Evolutionary conservation across 345 rosid species (phyloP).

Genomic region (Heritiera littoralis): DNA sequence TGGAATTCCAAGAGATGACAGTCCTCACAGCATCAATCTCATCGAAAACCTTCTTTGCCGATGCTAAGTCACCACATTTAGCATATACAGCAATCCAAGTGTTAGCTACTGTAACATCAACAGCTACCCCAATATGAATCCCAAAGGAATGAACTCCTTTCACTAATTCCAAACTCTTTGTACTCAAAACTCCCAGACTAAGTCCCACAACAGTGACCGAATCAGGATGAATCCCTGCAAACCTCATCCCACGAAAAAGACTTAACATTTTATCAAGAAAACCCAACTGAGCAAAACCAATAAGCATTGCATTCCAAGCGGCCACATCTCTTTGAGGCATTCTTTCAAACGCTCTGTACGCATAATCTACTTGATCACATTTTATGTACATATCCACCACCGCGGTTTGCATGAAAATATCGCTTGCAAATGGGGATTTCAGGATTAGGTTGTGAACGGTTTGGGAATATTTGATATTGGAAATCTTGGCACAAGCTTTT

Average conservation of each 20-base stretch:
- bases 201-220: slow-evolving; percentile 56
- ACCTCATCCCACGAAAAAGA: slow-evolving; percentile 51
- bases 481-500: slow-evolving; percentile 61
- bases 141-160: slow-evolving; percentile 53
- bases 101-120: slow-evolving; percentile 55
- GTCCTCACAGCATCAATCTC: slow-evolving; percentile 42
- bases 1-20: slow-evolving; percentile 57
- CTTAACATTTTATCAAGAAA: slow-evolving; percentile 24
- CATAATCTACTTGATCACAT: slow-evolving; percentile 38
- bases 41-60: slow-evolving; percentile 48
- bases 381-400: slow-evolving; percentile 48
- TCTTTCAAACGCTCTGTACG: slow-evolving; percentile 45
- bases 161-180: slow-evolving; percentile 35
- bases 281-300: slow-evolving; percentile 52
- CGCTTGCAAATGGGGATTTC: slow-evolving; percentile 46
- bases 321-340: slow-evolving; percentile 59
- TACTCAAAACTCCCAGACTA: slow-evolving; percentile 29
- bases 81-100: slow-evolving; percentile 62
- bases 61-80: slow-evolving; percentile 54
- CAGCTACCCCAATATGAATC: slow-evolving; percentile 48
- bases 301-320: slow-evolving; percentile 63
- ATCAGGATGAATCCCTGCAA: slow-evolving; percentile 43
- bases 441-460: slow-evolving; percentile 46
- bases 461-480: slow-evolving; percentile 28
- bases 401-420: slow-evolving; percentile 53